Evolutionary conservation across 306 rosid species (phyloP).

Genomic region (Glycyrrhiza uralensis): DNA sequence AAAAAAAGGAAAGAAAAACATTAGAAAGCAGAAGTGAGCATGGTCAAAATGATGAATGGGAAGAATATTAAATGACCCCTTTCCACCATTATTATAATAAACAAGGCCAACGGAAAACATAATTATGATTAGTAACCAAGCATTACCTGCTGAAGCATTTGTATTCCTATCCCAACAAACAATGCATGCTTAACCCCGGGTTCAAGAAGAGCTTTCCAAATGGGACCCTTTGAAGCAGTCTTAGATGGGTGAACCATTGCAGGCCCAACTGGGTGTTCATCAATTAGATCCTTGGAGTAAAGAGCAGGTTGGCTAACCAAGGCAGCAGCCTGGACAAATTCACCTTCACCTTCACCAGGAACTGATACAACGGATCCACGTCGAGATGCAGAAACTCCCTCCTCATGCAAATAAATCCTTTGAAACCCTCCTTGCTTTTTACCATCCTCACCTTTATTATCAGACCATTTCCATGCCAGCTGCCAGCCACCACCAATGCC

Average conservation of each 20-base stretch:
- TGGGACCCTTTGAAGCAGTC: constrained; percentile 57
- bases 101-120: neutral
- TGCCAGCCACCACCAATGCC: constrained; percentile 98
- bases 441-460: constrained; percentile 64
- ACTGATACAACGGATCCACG: constrained; percentile 74
- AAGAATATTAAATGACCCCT: neutral
- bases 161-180: constrained; percentile 75
- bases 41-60: neutral
- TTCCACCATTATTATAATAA: neutral
- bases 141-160: constrained; percentile 80
- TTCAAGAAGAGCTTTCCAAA: constrained; percentile 69
- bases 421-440: constrained; percentile 66
- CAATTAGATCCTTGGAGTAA: constrained; percentile 60
- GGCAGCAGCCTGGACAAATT: constrained; percentile 82
- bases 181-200: constrained; percentile 82
- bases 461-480: constrained; percentile 95
- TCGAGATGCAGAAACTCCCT: constrained; percentile 63
- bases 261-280: constrained; percentile 62
- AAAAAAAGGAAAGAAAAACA: neutral
- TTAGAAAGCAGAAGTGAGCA: neutral
- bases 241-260: constrained; percentile 86
- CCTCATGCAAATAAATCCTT: constrained; percentile 81
- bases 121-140: constrained; percentile 15
- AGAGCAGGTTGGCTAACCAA: constrained; percentile 93
- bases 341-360: constrained; percentile 81